Evolutionary conservation across 768 basidiomycete genomes (phyloP), one percentile per base, ranked within the genome.

Genomic region (Auricularia auricula-judae): DNA sequence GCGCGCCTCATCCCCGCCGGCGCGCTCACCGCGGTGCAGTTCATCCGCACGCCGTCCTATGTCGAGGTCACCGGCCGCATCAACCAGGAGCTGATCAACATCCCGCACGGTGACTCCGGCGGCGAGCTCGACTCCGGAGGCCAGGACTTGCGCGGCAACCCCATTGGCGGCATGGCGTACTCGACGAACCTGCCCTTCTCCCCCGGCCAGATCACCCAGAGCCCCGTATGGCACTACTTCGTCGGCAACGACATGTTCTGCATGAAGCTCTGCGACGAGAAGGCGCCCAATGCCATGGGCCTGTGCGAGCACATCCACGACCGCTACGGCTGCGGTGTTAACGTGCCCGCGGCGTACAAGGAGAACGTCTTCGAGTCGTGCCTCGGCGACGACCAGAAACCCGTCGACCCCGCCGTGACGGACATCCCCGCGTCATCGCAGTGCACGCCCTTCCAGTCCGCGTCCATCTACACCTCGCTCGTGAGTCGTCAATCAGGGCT

Each of bases 1-100:
- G 85, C 88, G 3, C 87, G 91, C 65, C 70, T 87, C 63, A 89
- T 93, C 43, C 88, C 88, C 16, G 73, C 70, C 0, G 86, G 86
- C 23, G 80, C 88, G 34, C 73, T 91, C 42, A 72, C 73, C 2
- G 90, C 87, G 63, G 77, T 88, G 0, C 89, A 91, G 74, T 78
- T 80, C 71, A 79, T 86, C 68, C 77, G 74, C 65, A 86, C 86
- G 0, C 79, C 81, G 1, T 79, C 79, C 65, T 89, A 88, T 68
- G 71, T 83, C 43, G 83, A 84, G 70, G 76, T 87, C 66, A 79
- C 79, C 44, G 91, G 87, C 10, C 84, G 79, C 74, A 76, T 86
- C 65, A 77, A 91, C 70, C 88, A 92, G 75, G 76, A 75, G 2
- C 66, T 71, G 53, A 74, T 93, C 67, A 79, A 87, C 74, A 67